phyloP scores from a whole-genome alignment of 345 rosid genomes.

The Syzygium aqueum region DNA sequence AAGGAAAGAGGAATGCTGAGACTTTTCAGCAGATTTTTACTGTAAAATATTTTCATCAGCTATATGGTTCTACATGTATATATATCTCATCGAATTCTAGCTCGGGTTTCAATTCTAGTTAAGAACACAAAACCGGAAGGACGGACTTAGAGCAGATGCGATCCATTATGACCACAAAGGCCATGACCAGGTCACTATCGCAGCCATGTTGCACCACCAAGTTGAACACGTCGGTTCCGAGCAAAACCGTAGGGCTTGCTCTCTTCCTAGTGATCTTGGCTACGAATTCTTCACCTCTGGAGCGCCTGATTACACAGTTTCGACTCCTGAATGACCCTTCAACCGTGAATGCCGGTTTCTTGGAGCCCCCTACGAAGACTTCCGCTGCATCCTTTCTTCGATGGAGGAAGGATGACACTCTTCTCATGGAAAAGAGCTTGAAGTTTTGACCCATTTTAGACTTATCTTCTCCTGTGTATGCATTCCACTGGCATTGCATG shows the following conservation, averaged over 20 bases:
- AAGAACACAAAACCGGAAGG: slow-evolving; percentile 25
- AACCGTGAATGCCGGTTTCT: slow-evolving; percentile 21
- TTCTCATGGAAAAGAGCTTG: slow-evolving; percentile 36
- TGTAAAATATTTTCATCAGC: background rate
- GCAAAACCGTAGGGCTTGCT: slow-evolving; percentile 23
- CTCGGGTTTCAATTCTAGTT: background rate
- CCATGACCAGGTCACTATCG: slow-evolving; percentile 32
- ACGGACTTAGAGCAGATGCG: slow-evolving; percentile 24
- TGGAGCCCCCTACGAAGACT: slow-evolving; percentile 14
- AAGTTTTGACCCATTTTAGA: background rate
- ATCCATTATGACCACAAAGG: slow-evolving; percentile 33
- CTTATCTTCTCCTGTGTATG: slow-evolving; percentile 21
- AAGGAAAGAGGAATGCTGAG: background rate
- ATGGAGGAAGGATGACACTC: slow-evolving; percentile 7
- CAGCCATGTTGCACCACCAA: slow-evolving; percentile 29
- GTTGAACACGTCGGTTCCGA: slow-evolving; percentile 37
- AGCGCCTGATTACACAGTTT: slow-evolving; percentile 15
- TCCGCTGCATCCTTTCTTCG: slow-evolving; percentile 15
- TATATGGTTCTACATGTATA: background rate
- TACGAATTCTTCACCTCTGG: slow-evolving; percentile 4
- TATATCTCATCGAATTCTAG: background rate
- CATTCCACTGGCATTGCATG: slow-evolving; percentile 36
- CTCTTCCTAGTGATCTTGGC: slow-evolving; percentile 26
- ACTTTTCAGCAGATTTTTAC: background rate
- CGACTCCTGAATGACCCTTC: slow-evolving; percentile 33